These are phyloP conservation scores for Colletotrichum costaricense DNA, from an alignment of 2,329 filamentous ascomycete species.

Conservation along the genomic window DNA sequence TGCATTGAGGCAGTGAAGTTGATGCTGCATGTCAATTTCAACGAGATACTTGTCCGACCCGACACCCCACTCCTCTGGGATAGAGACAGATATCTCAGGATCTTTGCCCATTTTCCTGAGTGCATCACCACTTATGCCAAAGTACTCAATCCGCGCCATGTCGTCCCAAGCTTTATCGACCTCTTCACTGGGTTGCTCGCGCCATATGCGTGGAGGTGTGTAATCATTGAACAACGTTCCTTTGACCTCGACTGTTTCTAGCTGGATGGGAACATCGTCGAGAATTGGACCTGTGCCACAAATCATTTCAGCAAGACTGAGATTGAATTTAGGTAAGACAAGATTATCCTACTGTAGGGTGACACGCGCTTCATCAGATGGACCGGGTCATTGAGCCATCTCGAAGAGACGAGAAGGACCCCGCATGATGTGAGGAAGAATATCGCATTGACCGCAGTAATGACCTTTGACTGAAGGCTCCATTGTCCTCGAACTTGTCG, in stretches of 20 bases:
- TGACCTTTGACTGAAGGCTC: constrained; percentile 6
- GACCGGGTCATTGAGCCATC: constrained; percentile 18
- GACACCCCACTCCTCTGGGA: constrained; percentile 31
- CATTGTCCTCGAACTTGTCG: not conserved
- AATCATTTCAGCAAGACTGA: not conserved
- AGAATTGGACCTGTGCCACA: constrained; percentile 12
- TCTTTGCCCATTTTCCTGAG: constrained; percentile 32
- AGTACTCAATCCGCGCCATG: constrained; percentile 26
- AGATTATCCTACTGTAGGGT: constrained; percentile 12
- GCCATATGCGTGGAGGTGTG: constrained; percentile 44
- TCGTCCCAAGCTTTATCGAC: constrained; percentile 40
- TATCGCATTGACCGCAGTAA: constrained; percentile 1
- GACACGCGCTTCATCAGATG: constrained; percentile 26
- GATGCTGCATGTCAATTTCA: constrained; percentile 31
- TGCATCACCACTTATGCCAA: constrained; percentile 23
- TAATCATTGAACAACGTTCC: constrained; percentile 35
- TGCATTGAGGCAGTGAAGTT: constrained; percentile 26
- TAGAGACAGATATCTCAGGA: constrained; percentile 21
- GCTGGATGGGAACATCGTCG: constrained; percentile 10
- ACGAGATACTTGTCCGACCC: constrained; percentile 25
- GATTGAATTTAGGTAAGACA: fast-evolving
- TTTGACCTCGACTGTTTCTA: constrained; percentile 25
- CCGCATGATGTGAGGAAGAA: constrained; percentile 19
- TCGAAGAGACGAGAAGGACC: constrained; percentile 11
- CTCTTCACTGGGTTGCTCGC: constrained; percentile 34